phyloP scores from a whole-genome alignment of 345 rosid species.

The Anastatica hierochuntica region DNA sequence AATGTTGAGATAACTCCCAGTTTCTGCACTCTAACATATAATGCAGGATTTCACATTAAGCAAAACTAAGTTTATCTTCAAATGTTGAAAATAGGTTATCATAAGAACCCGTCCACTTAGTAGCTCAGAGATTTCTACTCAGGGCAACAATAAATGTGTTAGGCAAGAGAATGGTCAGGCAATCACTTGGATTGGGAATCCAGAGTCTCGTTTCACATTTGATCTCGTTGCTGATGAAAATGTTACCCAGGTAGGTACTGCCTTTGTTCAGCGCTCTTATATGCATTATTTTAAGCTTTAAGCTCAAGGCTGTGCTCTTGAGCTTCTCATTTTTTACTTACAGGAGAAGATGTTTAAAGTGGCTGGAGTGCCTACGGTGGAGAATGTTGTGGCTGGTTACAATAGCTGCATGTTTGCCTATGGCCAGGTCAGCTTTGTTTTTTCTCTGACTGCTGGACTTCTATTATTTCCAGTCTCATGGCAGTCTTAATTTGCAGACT shows the following conservation, averaged over 20 bases:
- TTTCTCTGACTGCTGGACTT: background rate
- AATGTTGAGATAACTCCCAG: too few species aligned
- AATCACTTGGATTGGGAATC: slow-evolving; percentile 85
- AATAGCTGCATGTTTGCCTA: slow-evolving; percentile 99
- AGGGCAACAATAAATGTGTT: slow-evolving; percentile 68
- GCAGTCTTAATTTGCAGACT: slow-evolving; percentile 41
- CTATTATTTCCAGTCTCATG: slow-evolving; percentile 3
- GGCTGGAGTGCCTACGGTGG: slow-evolving; percentile 97
- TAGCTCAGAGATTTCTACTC: slow-evolving; percentile 66
- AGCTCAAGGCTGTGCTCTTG: too few species aligned
- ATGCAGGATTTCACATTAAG: too few species aligned
- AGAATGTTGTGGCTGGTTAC: slow-evolving; percentile 89
- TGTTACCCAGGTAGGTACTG: slow-evolving; percentile 79
- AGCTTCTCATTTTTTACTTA: background rate
- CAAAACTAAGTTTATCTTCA: background rate
- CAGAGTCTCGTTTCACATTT: slow-evolving; percentile 84
- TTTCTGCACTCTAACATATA: too few species aligned
- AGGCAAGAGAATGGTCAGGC: slow-evolving; percentile 82
- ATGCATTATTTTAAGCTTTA: background rate
- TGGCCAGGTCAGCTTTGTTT: slow-evolving; percentile 62
- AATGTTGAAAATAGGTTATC: slow-evolving; percentile 47
- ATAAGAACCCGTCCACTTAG: slow-evolving; percentile 86
- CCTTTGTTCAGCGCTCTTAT: background rate
- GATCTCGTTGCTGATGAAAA: slow-evolving; percentile 88
- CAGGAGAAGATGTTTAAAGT: slow-evolving; percentile 88